Evolutionary conservation across 257 asterid genomes (phyloP).

Genomic region (Solanum boliviense): DNA sequence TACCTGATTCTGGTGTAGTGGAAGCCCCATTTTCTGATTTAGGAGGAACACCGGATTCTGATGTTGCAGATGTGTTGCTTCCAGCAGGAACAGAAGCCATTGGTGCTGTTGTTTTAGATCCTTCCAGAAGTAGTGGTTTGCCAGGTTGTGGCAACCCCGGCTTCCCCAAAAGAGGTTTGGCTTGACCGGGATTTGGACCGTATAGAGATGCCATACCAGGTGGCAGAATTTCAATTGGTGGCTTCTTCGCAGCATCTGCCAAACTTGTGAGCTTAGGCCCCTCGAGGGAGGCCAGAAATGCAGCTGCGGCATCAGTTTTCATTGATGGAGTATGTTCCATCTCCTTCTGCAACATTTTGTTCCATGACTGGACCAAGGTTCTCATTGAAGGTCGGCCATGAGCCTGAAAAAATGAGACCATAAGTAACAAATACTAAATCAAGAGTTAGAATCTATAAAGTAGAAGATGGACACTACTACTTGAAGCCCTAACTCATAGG

Average conservation of each 20-base stretch:
- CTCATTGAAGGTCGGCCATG: conserved; percentile 88
- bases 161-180: conserved; percentile 43
- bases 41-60: conserved; percentile 12
- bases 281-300: conserved; percentile 93
- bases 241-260: conserved; percentile 90
- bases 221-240: conserved; percentile 88
- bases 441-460: neutral
- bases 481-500: neutral
- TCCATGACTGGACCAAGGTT: conserved; percentile 90
- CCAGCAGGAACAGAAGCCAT: conserved; percentile 21
- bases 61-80: conserved; percentile 10
- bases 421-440: neutral
- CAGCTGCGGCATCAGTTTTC: conserved; percentile 89
- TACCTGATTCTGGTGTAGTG: conserved; percentile 20
- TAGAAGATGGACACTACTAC: neutral
- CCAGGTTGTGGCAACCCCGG: conserved; percentile 24
- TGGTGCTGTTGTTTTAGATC: conserved; percentile 31
- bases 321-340: conserved; percentile 60
- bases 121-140: conserved; percentile 67
- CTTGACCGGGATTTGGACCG: conserved; percentile 83
- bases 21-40: conserved; percentile 2
- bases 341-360: conserved; percentile 75
- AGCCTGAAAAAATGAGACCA: conserved; percentile 40
- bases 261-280: conserved; percentile 89
- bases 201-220: conserved; percentile 94